Percentiles rank a stretch among this genome's conserved stretches.
These are phyloP conservation scores for Glomus cerebriforme DNA, from an alignment of 192 early-diverging fungal species.

Conservation along the genomic window DNA sequence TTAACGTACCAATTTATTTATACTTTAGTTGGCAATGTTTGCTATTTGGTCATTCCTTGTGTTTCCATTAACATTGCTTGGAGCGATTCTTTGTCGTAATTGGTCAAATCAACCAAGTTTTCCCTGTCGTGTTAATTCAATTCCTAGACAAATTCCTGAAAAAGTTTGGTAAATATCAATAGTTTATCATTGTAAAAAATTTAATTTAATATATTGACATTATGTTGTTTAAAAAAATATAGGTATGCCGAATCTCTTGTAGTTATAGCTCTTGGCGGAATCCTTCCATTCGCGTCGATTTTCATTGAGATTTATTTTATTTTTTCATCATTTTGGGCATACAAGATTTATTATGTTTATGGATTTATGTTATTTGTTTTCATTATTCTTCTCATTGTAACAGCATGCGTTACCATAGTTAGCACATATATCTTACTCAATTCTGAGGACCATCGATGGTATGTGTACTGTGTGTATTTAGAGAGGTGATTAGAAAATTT, in stretches of 20 bases:
- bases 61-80: conserved; percentile 70
- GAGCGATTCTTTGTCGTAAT: conserved; percentile 68
- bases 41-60: conserved; percentile 73
- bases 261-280: conserved; percentile 60
- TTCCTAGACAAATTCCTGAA: conserved; percentile 77
- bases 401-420: conserved; percentile 72
- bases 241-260: conserved; percentile 56
- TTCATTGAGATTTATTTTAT: conserved; percentile 89
- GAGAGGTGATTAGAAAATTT: not conserved
- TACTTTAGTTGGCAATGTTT: conserved; percentile 60
- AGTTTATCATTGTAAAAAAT: conserved; percentile 22
- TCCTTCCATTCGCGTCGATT: conserved; percentile 77
- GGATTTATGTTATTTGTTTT: conserved; percentile 77
- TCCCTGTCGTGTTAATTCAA: conserved; percentile 78
- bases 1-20: not conserved
- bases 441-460: conserved; percentile 80
- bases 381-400: conserved; percentile 67
- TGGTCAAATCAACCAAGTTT: conserved; percentile 63
- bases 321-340: conserved; percentile 77
- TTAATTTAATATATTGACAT: conserved; percentile 15
- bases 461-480: conserved; percentile 7
- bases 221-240: not conserved
- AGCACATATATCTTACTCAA: conserved; percentile 79
- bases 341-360: conserved; percentile 81
- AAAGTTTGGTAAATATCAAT: conserved; percentile 58